Conservation (phyloP, 345 rosid genomes). For the Diplotaxis tenuifolia region DNA sequence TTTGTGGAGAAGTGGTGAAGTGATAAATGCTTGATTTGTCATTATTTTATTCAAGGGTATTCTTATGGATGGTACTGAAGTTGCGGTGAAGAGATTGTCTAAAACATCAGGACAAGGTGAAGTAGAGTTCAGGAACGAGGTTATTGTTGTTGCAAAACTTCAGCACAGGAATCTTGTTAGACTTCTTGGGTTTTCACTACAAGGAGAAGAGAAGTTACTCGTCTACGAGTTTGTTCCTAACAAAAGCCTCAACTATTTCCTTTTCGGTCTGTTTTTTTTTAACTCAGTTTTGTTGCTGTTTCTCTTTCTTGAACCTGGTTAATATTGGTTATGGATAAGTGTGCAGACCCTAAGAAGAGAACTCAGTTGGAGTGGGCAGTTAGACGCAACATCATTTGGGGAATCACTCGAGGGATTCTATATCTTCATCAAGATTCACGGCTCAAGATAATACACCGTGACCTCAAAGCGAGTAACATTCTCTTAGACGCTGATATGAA, state of each 20-base stretch:
- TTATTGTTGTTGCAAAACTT: slow-evolving; percentile 38
- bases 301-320: neutral
- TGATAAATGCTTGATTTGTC: neutral
- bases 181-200: slow-evolving; percentile 44
- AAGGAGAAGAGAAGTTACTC: slow-evolving; percentile 43
- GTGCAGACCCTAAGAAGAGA: slow-evolving; percentile 36
- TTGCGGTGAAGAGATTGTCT: slow-evolving; percentile 24
- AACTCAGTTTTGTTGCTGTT: neutral
- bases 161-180: slow-evolving; percentile 51
- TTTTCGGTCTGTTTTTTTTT: slow-evolving; percentile 3
- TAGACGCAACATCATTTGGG: slow-evolving; percentile 23
- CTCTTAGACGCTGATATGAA: slow-evolving; percentile 28
- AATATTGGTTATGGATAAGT: neutral
- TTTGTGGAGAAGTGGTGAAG: neutral
- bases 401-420: slow-evolving; percentile 30
- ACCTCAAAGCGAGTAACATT: slow-evolving; percentile 37
- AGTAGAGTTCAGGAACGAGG: slow-evolving; percentile 24
- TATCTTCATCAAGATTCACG: slow-evolving; percentile 44
- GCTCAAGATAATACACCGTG: slow-evolving; percentile 33
- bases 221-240: slow-evolving; percentile 29
- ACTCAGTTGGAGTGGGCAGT: slow-evolving; percentile 24
- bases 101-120: slow-evolving; percentile 21
- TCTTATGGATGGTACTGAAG: neutral
- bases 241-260: slow-evolving; percentile 28
- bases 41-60: neutral